Base-by-base conservation (phyloP, 768 basidiomycete species). In the Leccinum broughii region DNA sequence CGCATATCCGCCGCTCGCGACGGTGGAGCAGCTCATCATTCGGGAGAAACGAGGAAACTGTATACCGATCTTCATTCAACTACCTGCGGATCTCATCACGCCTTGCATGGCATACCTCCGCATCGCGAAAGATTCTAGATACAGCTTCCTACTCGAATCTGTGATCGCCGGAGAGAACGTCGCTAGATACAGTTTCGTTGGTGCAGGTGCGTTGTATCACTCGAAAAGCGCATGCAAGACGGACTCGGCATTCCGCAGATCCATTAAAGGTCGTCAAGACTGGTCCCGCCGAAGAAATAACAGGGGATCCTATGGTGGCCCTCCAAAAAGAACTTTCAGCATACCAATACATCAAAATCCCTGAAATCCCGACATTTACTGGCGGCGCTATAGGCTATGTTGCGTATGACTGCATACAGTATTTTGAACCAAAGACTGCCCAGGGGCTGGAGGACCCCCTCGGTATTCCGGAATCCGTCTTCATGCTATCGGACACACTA, bases 321-420 rank as follows among this genome's bases (percentile, higher is more conserved):
- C 83, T 99, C 50, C 90, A 98, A 76, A 87, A 85, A 66, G 94
- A 96, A 72, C 84, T 99, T 22, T 78, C 87, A 7, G 78, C 89
- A 56, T 93, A 98, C 78, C 83, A 89, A 73, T 97, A 95, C 72
- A 84, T 97, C 75, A 90, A 90, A 72, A 86, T 97, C 26, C 94
- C 94, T 5, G 91, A 95, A 73, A 82, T 96, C 37, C 88, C 92
- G 2, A 95, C 95, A 0, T 97, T 98, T 72, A 96, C 95, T 50
- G 97, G 97, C 51, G 97, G 97, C 50, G 96, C 95, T 1, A 93
- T 98, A 69, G 97, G 97, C 56, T 98, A 97, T 73, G 93, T 99
- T 61, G 85, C 93, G 13, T 99, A 95, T 77, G 97, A 99, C 73
- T 94, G 93, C 74, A 87, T 99, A 58, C 93, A 91, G 58, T 87